Percentiles rank a stretch among this genome's conserved stretches.
Evolutionary conservation across 2,329 filamentous ascomycete genomes (phyloP).

Genomic region (Exophiala phaeomuriformis): DNA sequence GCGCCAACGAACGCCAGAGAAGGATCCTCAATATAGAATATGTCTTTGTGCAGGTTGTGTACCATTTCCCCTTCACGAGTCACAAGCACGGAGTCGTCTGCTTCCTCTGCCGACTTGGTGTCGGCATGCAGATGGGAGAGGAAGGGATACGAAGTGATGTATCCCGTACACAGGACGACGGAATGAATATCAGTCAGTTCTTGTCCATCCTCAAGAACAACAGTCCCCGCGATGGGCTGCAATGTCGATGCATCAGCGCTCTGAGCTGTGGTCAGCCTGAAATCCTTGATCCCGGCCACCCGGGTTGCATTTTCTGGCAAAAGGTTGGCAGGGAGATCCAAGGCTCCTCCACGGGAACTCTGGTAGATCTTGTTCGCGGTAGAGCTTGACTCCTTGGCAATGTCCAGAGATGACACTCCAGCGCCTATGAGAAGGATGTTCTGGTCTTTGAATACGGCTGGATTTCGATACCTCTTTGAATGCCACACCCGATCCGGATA

Average conservation of each 20-base stretch:
- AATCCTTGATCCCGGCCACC: constrained; percentile 47
- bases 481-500: constrained; percentile 44
- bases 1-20: constrained; percentile 58
- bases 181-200: constrained; percentile 51
- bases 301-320: constrained; percentile 49
- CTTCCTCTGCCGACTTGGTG: constrained; percentile 39
- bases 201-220: constrained; percentile 49
- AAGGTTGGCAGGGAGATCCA: constrained; percentile 49
- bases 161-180: constrained; percentile 61
- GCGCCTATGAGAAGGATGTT: constrained; percentile 52
- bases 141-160: constrained; percentile 61
- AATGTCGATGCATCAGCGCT: constrained; percentile 22
- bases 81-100: constrained; percentile 50
- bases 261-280: constrained; percentile 30
- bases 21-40: constrained; percentile 63
- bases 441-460: constrained; percentile 46
- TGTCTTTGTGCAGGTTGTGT: constrained; percentile 63
- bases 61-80: constrained; percentile 53
- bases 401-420: constrained; percentile 50
- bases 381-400: constrained; percentile 46
- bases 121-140: constrained; percentile 47
- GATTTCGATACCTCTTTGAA: constrained; percentile 46
- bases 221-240: constrained; percentile 43
- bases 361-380: constrained; percentile 44
- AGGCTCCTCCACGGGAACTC: constrained; percentile 54